phyloP scores from a whole-genome alignment of 768 basidiomycete genomes.

The Lenzites betulinus region DNA sequence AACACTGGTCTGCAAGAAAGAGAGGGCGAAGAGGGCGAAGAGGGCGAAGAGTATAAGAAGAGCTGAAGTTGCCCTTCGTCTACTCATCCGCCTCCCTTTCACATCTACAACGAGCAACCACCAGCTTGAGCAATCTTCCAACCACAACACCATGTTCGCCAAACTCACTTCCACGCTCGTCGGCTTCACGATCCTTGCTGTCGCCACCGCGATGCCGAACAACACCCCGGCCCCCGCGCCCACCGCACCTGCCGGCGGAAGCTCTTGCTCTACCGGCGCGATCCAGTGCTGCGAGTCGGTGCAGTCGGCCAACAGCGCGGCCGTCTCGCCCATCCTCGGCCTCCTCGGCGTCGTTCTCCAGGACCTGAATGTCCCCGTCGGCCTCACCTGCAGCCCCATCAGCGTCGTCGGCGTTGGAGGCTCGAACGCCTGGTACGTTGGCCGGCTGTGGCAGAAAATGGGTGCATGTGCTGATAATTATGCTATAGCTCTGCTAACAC shows the following conservation, averaged over 20 bases:
- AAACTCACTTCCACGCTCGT: not conserved
- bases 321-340: slow-evolving; percentile 9
- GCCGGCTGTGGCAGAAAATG: not conserved
- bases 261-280: slow-evolving; percentile 3
- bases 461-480: not conserved
- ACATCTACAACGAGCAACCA: not conserved
- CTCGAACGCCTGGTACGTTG: not conserved
- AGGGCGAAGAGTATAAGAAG: not conserved
- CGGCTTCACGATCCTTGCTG: slow-evolving; percentile 6
- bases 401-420: slow-evolving; percentile 14
- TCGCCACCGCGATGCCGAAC: slow-evolving; percentile 5
- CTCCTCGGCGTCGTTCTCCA: slow-evolving; percentile 20
- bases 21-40: not conserved
- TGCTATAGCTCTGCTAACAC: not conserved
- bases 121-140: not conserved
- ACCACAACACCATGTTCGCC: not conserved
- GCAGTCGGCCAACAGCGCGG: slow-evolving; percentile 3
- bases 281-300: slow-evolving; percentile 11
- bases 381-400: slow-evolving; percentile 22
- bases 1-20: not conserved
- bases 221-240: not conserved
- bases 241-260: not conserved
- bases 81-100: not conserved
- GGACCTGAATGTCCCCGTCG: slow-evolving; percentile 19
- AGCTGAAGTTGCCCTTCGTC: not conserved